Conservation (phyloP, 164 flowering plant species). For the Nymphaea colorata region DNA sequence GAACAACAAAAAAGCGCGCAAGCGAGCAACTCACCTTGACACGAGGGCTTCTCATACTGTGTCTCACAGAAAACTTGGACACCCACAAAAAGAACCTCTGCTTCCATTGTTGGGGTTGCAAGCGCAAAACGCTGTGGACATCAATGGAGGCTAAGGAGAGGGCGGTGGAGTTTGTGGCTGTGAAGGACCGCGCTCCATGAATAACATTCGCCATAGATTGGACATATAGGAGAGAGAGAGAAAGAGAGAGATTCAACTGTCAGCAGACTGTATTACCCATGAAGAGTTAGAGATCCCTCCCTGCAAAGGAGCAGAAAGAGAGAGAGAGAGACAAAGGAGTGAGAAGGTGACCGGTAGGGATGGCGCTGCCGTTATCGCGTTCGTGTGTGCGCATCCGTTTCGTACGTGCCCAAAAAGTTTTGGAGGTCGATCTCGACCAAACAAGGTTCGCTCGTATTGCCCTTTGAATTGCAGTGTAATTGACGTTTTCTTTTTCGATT, state of each 20-base stretch:
- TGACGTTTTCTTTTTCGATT: too few relatives aligned
- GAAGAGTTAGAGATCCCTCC: too few relatives aligned
- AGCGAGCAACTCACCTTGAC: neutral
- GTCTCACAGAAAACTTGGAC: neutral
- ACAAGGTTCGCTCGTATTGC: too few relatives aligned
- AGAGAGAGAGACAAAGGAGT: too few relatives aligned
- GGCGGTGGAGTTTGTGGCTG: neutral
- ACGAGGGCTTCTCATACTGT: neutral
- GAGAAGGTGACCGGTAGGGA: too few relatives aligned
- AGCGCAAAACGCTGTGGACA: neutral
- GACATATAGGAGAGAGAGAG: too few relatives aligned
- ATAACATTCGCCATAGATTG: neutral
- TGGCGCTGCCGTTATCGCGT: too few relatives aligned
- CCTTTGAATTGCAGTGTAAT: too few relatives aligned
- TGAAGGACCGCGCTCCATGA: neutral
- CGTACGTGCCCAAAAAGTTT: too few relatives aligned
- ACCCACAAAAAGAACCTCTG: neutral
- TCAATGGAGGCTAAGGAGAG: neutral
- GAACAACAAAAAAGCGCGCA: neutral
- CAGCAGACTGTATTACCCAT: neutral
- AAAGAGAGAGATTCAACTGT: neutral
- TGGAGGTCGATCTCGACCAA: too few relatives aligned
- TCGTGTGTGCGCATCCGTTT: too few relatives aligned
- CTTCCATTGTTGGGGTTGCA: neutral
- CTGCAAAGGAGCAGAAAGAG: too few relatives aligned